These are phyloP conservation scores for Fomitopsis palustris DNA, from an alignment of 1,284 basidiomycete species.

Conservation along the genomic window DNA sequence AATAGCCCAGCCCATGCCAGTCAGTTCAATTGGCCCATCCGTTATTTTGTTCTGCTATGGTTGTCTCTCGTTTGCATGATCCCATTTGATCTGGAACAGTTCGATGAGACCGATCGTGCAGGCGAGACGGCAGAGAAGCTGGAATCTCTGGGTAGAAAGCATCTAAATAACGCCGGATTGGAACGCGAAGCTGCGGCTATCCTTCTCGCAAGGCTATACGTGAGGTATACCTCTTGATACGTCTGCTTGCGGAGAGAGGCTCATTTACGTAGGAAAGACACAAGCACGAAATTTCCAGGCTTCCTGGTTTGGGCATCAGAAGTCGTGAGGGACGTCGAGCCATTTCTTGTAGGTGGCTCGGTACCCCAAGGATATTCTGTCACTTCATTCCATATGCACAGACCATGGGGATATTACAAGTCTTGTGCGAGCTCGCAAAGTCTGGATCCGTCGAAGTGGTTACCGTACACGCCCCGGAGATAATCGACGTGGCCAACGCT, in stretches of 20 bases:
- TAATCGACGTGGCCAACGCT: constrained; percentile 42
- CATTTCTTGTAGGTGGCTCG: constrained; percentile 46
- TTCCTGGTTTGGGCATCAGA: constrained; percentile 51
- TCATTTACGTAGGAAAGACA: constrained; percentile 55
- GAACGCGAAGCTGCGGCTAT: constrained; percentile 79
- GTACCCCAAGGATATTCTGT: background rate
- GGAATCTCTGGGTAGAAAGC: constrained; percentile 57
- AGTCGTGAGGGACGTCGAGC: constrained; percentile 35
- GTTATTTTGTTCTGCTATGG: constrained; percentile 89
- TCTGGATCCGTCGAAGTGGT: constrained; percentile 59
- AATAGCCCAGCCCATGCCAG: constrained; percentile 41
- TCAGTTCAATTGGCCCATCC: constrained; percentile 67
- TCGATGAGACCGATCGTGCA: constrained; percentile 56
- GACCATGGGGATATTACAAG: constrained; percentile 72
- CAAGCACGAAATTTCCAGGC: constrained; percentile 38
- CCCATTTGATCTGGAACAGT: constrained; percentile 87
- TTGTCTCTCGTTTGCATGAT: constrained; percentile 91
- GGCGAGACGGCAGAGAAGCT: constrained; percentile 53
- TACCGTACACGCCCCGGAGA: constrained; percentile 34
- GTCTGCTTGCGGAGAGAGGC: background rate
- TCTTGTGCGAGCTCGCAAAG: constrained; percentile 72
- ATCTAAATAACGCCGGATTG: constrained; percentile 69
- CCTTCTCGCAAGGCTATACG: constrained; percentile 73
- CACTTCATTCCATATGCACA: constrained; percentile 24
- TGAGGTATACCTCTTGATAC: constrained; percentile 48